phyloP scores from a whole-genome alignment of 2,329 filamentous ascomycete species.

The Colletotrichum sp. region DNA sequence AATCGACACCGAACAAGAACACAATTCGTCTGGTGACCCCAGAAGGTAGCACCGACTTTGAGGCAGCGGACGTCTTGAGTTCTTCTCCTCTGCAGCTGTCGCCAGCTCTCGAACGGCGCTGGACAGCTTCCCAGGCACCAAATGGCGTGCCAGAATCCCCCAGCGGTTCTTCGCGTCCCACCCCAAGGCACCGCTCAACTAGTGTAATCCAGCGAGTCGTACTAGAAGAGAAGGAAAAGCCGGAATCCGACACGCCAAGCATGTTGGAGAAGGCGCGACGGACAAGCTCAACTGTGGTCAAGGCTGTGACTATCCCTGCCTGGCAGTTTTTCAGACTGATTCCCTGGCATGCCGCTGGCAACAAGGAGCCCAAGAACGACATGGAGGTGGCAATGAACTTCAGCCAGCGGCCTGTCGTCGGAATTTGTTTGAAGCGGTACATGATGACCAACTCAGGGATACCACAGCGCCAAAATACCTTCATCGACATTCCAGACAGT shows the following conservation, averaged over 20 bases:
- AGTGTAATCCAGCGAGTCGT: constrained; percentile 68
- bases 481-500: constrained; percentile 84
- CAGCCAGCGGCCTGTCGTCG: constrained; percentile 82
- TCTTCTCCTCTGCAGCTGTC: constrained; percentile 35
- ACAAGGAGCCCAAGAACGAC: constrained; percentile 64
- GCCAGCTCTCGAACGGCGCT: constrained; percentile 25
- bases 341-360: constrained; percentile 80
- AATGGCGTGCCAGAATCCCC: constrained; percentile 23
- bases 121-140: neutral
- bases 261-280: constrained; percentile 48
- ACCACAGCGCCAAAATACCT: constrained; percentile 77
- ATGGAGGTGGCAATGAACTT: constrained; percentile 90
- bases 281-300: constrained; percentile 60
- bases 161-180: constrained; percentile 35
- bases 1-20: constrained; percentile 30
- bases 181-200: constrained; percentile 52
- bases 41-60: constrained; percentile 29
- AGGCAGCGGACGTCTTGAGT: constrained; percentile 37
- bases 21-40: constrained; percentile 39
- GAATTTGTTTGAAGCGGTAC: constrained; percentile 93
- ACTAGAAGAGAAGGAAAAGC: constrained; percentile 54
- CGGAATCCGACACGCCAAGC: constrained; percentile 44
- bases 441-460: constrained; percentile 73
- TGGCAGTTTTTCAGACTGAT: constrained; percentile 98
- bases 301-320: constrained; percentile 92